A percentile compares a stretch with the other conserved stretches of the same genome.
Conservation (phyloP, 192 early-diverging fungal genomes). For the Umbelopsis ramanniana region DNA sequence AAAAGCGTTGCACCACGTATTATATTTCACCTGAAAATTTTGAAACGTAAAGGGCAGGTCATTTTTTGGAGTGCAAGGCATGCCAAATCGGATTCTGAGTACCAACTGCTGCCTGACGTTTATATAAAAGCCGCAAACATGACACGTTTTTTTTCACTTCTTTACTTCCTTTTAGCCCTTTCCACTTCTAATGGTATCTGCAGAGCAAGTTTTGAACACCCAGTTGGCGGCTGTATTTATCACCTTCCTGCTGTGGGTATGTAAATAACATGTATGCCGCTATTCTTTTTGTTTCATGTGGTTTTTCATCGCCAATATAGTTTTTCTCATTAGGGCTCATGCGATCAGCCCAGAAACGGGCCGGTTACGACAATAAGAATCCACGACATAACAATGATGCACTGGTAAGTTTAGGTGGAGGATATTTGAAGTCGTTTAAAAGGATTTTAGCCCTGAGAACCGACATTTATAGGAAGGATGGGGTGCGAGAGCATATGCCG, state of each 20-base stretch:
- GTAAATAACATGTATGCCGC: background rate
- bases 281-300: background rate
- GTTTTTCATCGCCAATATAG: background rate
- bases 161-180: background rate
- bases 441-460: background rate
- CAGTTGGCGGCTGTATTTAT: slow-evolving; percentile 7
- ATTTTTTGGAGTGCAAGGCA: too few relatives aligned
- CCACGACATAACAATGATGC: background rate
- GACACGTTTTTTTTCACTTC: too few relatives aligned
- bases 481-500: background rate
- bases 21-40: too few relatives aligned
- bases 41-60: too few relatives aligned
- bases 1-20: too few relatives aligned
- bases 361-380: background rate
- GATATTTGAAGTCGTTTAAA: background rate
- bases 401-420: background rate
- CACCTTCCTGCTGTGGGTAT: slow-evolving; percentile 11
- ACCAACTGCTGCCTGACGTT: too few relatives aligned
- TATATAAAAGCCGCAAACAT: too few relatives aligned
- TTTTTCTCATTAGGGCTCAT: background rate
- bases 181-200: slow-evolving; percentile 3
- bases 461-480: slow-evolving; percentile 4
- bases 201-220: slow-evolving; percentile 11
- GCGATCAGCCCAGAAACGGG: background rate
- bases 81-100: too few relatives aligned